A percentile compares a stretch with the other conserved stretches of the same genome.
Evolutionary conservation across 108 stramenopile species (phyloP).

Genomic region (Pseudonitzschia pungens): DNA sequence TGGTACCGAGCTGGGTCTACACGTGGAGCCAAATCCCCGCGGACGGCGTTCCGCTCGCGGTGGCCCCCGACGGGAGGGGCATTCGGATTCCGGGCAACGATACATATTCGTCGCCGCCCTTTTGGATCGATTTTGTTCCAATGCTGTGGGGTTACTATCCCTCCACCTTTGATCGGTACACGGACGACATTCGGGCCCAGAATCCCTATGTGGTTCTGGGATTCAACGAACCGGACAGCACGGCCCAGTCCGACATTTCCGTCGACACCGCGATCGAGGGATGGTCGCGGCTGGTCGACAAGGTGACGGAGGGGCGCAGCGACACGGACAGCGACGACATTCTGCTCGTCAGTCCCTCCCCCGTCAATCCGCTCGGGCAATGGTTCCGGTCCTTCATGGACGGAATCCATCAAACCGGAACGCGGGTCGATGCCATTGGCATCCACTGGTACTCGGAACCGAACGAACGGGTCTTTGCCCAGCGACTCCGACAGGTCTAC

Average conservation of each 20-base stretch:
- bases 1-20: slow-evolving; percentile 28
- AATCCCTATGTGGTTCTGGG: slow-evolving; percentile 15
- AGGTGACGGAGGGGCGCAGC: not conserved
- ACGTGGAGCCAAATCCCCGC: not conserved
- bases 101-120: not conserved
- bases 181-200: not conserved
- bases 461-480: slow-evolving; percentile 11
- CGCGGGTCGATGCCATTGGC: slow-evolving; percentile 31
- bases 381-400: slow-evolving; percentile 31
- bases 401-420: not conserved
- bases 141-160: slow-evolving; percentile 31
- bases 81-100: not conserved
- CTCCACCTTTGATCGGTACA: not conserved
- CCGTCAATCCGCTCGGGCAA: slow-evolving; percentile 7
- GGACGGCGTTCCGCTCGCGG: not conserved
- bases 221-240: slow-evolving; percentile 34
- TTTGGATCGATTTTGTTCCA: slow-evolving; percentile 30
- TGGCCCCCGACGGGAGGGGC: not conserved
- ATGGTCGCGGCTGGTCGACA: slow-evolving; percentile 19
- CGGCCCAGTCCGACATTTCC: slow-evolving; percentile 25
- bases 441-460: slow-evolving; percentile 29
- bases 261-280: slow-evolving; percentile 18
- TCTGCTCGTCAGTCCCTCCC: slow-evolving; percentile 29
- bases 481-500: not conserved
- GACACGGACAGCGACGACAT: not conserved